These are phyloP conservation scores for Phyllostachys edulis DNA, from an alignment of 176 grass and related monocot genomes.

Conservation along the genomic window DNA sequence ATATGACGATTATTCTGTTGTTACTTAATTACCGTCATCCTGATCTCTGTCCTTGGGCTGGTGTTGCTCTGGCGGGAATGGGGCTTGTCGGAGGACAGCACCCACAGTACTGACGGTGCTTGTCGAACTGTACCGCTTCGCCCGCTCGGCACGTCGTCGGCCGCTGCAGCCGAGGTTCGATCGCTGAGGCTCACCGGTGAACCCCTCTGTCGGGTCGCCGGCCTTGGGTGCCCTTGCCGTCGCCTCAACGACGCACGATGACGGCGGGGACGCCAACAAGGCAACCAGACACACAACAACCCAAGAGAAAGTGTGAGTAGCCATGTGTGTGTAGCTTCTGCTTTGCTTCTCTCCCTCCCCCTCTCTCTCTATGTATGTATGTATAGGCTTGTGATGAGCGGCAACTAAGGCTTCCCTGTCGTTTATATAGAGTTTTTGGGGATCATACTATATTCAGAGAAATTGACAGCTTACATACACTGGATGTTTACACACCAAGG, in stretches of 20 bases:
- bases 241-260: neutral
- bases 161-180: conserved; percentile 32
- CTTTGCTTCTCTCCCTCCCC: too few relatives aligned
- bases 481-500: too few relatives aligned
- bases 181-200: conserved; percentile 42
- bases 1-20: neutral
- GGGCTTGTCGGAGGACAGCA: conserved; percentile 42
- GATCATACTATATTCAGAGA: neutral
- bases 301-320: neutral
- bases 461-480: neutral
- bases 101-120: conserved; percentile 43
- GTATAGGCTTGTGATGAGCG: neutral
- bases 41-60: conserved; percentile 52
- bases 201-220: conserved; percentile 33
- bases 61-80: neutral
- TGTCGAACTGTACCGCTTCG: conserved; percentile 31
- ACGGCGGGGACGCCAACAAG: neutral
- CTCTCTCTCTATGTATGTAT: too few relatives aligned
- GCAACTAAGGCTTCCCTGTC: neutral
- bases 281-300: neutral
- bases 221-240: neutral
- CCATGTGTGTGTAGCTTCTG: too few relatives aligned
- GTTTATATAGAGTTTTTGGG: neutral
- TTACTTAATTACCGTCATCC: conserved; percentile 20
- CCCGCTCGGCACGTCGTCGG: conserved; percentile 7